These are phyloP conservation scores for Ogataea methanolica DNA, from an alignment of 805 yeast genomes.

Conservation along the genomic window DNA sequence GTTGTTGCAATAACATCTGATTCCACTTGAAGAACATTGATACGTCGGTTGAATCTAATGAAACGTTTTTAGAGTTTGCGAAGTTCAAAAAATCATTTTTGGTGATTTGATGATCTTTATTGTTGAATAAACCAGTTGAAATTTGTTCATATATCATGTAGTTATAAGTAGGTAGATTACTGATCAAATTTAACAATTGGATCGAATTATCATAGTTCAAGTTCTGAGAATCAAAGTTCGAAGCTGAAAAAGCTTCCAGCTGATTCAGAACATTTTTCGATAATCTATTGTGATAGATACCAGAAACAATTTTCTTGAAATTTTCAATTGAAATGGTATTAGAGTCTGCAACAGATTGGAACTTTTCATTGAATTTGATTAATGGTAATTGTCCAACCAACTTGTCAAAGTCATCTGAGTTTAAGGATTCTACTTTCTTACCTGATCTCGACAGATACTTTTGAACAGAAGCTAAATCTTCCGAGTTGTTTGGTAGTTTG, in stretches of 20 bases:
- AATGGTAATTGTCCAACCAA: conserved; percentile 24
- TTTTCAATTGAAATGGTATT: conserved; percentile 15
- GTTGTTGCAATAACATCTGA: conserved; percentile 23
- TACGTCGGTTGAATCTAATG: conserved; percentile 21
- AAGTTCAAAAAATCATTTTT: conserved; percentile 22
- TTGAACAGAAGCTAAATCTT: conserved; percentile 9
- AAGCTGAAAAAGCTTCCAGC: conserved; percentile 36
- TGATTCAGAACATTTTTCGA: conserved; percentile 56
- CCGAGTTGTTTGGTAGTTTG: conserved; percentile 13
- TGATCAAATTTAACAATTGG: conserved; percentile 41
- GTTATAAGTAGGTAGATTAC: conserved; percentile 30
- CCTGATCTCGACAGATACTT: conserved; percentile 10
- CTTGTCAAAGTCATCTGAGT: conserved; percentile 15
- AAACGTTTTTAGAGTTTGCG: conserved; percentile 14
- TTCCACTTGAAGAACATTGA: conserved; percentile 34
- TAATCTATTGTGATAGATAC: conserved; percentile 26
- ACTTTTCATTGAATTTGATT: conserved; percentile 22
- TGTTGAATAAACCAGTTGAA: conserved; percentile 18
- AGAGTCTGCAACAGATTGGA: conserved; percentile 9
- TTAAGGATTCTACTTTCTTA: conserved; percentile 9
- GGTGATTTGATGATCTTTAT: conserved; percentile 18
- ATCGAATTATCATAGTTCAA: conserved; percentile 46
- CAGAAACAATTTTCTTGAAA: conserved; percentile 18
- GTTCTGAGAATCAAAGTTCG: conserved; percentile 36
- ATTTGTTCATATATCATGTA: conserved; percentile 27